Evolutionary conservation across 1,284 basidiomycete species (phyloP), one percentile per base, ranked within the genome.

Genomic region (Meira nashicola): DNA sequence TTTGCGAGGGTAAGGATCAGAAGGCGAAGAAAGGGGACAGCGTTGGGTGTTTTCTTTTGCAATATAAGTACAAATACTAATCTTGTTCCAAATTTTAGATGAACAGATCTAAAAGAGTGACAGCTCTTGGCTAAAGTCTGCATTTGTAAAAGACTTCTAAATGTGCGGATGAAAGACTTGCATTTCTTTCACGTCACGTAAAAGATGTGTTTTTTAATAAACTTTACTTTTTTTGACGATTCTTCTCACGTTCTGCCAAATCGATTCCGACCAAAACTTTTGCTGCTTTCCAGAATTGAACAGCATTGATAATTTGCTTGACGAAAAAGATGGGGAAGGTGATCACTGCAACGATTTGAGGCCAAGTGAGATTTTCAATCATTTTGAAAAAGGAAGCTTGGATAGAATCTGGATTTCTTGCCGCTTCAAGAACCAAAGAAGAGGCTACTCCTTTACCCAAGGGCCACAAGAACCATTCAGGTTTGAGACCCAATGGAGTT

Each of bases 271-370:
- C 76, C 9, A 76, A 66, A 69, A 94, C 89, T 82, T 97, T 97
- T 68, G 89, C 89, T 25, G 94, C 94, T 79, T 98, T 99, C 93
- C 93, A 97, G 67, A 97, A 87, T 79, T 99, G 95, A 7, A 99
- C 92, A 47, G 89, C 80, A 79, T 96, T 97, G 82, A 99, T 91
- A 62, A 94, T 75, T 79, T 98, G 96, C 83, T 98, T 99, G 63
- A 83, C 80, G 10, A 86, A 76, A 74, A 87, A 94, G 58, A 96
- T 82, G 1, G 88, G 89, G 70, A 84, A 83, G 40, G 84, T 87
- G 52, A 86, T 19, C 17, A 82, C 67, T 0, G 89, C 92, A 63
- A 93, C 79, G 9, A 88, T 70, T 77, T 90, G 86, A 0, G 93
- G 87, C 86, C 88, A 94, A n/a, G 89, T 90, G 65, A 89, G 73